These are phyloP conservation scores for Ligustrum vulgare DNA, from an alignment of 257 asterid genomes.

Conservation along the genomic window DNA sequence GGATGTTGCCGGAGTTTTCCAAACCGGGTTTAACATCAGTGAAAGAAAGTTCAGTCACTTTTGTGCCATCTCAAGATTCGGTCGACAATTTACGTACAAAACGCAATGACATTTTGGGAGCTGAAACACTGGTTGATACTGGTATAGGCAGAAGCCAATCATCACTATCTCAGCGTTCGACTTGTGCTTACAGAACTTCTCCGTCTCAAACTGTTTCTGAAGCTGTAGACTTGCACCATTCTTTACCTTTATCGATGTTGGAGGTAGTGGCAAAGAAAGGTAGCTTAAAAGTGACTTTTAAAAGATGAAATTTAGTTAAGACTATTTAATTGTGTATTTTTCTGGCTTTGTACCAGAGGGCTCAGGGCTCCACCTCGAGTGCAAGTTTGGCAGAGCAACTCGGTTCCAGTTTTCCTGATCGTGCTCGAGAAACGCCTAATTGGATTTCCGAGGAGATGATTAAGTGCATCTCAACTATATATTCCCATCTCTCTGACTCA, in stretches of 20 bases:
- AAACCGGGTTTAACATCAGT: slow-evolving; percentile 28
- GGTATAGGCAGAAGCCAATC: slow-evolving; percentile 73
- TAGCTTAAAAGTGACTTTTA: not conserved
- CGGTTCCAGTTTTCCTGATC: slow-evolving; percentile 34
- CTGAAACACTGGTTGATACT: slow-evolving; percentile 48
- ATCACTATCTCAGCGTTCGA: slow-evolving; percentile 71
- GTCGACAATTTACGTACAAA: slow-evolving; percentile 14
- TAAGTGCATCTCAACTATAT: slow-evolving; percentile 75
- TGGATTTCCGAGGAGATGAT: slow-evolving; percentile 85
- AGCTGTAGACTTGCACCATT: slow-evolving; percentile 63
- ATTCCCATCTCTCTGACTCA: slow-evolving; percentile 65
- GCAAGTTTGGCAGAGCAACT: slow-evolving; percentile 36
- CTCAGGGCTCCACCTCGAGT: slow-evolving; percentile 35
- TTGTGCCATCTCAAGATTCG: slow-evolving; percentile 26
- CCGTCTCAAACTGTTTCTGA: slow-evolving; percentile 38
- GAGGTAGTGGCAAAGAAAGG: slow-evolving; percentile 48
- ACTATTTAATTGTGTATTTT: not conserved
- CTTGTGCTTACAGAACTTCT: slow-evolving; percentile 56
- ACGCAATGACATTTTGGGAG: slow-evolving; percentile 37
- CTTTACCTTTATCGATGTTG: slow-evolving; percentile 83
- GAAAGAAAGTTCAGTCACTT: slow-evolving; percentile 23
- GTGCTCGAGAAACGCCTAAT: slow-evolving; percentile 51
- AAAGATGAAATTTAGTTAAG: no score
- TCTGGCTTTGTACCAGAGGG: slow-evolving; percentile 42
- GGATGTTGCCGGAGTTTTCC: slow-evolving; percentile 22